Conservation (phyloP, 202 grass and related monocot genomes). For the Schoenoplectus triqueter region DNA sequence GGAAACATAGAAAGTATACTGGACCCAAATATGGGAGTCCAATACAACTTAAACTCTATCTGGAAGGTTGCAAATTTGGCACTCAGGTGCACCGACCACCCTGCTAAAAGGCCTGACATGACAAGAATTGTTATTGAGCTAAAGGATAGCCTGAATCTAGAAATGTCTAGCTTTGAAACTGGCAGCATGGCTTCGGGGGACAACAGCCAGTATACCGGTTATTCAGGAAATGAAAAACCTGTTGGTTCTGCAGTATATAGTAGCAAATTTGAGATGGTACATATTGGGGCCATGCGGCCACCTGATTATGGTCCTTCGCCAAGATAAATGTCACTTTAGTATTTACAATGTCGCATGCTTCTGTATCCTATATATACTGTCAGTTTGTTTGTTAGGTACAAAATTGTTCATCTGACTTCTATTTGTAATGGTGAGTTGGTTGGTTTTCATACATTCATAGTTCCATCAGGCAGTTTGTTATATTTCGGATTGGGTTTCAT, state of each 20-base stretch:
- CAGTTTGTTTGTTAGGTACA: not conserved
- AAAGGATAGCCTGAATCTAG: conserved; percentile 32
- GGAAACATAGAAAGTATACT: conserved; percentile 38
- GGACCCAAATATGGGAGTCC: conserved; percentile 23
- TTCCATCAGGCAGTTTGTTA: not conserved
- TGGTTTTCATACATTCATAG: not conserved
- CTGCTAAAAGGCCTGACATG: conserved; percentile 38
- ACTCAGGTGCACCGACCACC: conserved; percentile 31
- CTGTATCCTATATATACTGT: not conserved
- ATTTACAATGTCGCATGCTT: not conserved
- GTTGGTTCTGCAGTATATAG: not conserved
- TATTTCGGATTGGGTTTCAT: too few species aligned
- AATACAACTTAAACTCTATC: conserved; percentile 39
- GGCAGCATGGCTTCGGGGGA: not conserved
- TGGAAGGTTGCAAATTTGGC: conserved; percentile 36
- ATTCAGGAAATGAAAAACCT: conserved; percentile 10
- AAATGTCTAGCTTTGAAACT: not conserved
- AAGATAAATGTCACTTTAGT: not conserved
- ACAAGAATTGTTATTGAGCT: conserved; percentile 13
- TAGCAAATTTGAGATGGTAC: not conserved
- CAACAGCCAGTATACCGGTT: not conserved
- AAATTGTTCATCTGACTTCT: not conserved
- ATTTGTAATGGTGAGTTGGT: not conserved
- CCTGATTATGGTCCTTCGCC: not conserved
- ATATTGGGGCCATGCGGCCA: not conserved